Base-by-base conservation (phyloP, 1,139 yeast species). In the Debaryomyces udenii region DNA sequence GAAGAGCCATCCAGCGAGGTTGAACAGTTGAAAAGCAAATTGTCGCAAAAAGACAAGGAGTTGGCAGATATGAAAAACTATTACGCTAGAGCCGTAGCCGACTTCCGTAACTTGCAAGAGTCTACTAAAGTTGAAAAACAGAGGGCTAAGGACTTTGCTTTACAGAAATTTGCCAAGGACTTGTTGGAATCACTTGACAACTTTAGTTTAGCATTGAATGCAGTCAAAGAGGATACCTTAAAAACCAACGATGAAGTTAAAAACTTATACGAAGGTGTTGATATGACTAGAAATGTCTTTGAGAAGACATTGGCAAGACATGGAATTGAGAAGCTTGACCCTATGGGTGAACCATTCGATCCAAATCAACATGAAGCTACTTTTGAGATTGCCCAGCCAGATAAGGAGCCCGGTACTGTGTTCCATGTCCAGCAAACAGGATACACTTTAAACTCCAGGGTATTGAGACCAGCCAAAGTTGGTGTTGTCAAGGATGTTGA, bases 301-400 rank as follows among this genome's bases (percentile, higher is more conserved):
- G 95, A 86, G 63, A 87, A 85, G 74, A 91, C 98, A 24, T 76
- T 91, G 55, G 70, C 66, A 44, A 83, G 74, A 59, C 93, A 90
- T 64, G 98, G 98, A 27, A 74, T 91, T 46, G 78, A 71, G 51
- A 88, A 87, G 68, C 76, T 89, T 46, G 83, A 88, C 57, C 96
- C 98, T 31, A 51, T 87, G 40, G 96, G 93, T 48, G 88, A 90
- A 64, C 76, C 69, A 50, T 91, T 91, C 56, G 96, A 91, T 62
- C 97, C 98, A 47, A 89, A 91, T 65, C 74, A 75, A 56, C 98
- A 91, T 63, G 98, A 91, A 67, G 97, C 97, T 41, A 81, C 94
- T 33, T 91, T 89, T 64, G 95, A 90, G 71, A 72, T 87, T 40
- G 87, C 93, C 31, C 89, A 86, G 59, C 89, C 94, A 37, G 95